These are phyloP conservation scores for Polytrichum commune DNA, from an alignment of 225 moss, liverwort and hornwort species.

Conservation along the genomic window DNA sequence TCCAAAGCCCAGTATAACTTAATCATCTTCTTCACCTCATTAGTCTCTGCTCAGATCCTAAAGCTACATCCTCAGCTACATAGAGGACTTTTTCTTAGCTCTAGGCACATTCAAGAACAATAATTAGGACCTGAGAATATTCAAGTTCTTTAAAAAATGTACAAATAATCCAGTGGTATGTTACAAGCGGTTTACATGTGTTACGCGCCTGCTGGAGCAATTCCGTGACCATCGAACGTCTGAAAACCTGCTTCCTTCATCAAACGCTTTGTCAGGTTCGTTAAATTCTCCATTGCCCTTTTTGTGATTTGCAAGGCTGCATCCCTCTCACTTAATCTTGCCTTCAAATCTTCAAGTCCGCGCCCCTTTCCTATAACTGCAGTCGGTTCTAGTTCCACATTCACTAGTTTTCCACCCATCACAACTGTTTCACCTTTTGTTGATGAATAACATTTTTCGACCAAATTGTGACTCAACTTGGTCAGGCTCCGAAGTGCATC, in stretches of 20 bases:
- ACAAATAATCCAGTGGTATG: background rate
- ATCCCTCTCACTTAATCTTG: slow-evolving; percentile 30
- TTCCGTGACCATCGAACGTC: background rate
- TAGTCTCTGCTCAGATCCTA: too few relatives aligned
- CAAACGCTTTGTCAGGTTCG: slow-evolving; percentile 34
- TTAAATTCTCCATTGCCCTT: slow-evolving; percentile 33
- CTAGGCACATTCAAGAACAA: too few relatives aligned
- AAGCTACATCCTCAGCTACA: too few relatives aligned
- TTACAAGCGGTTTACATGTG: background rate
- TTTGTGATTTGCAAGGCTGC: slow-evolving; percentile 34
- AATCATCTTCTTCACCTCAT: too few relatives aligned
- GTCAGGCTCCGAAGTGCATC: slow-evolving; percentile 35
- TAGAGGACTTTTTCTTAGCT: too few relatives aligned
- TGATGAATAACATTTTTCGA: slow-evolving; percentile 1
- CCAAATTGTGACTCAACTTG: slow-evolving; percentile 31
- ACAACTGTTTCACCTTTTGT: background rate
- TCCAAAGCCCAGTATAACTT: too few relatives aligned
- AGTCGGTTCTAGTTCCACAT: background rate
- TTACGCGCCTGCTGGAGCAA: slow-evolving; percentile 6
- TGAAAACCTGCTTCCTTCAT: slow-evolving; percentile 30
- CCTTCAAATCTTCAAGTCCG: slow-evolving; percentile 17
- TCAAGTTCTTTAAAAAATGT: too few relatives aligned
- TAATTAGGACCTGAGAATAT: too few relatives aligned
- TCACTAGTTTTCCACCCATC: background rate
- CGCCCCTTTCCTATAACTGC: background rate